Conservation (phyloP, 1,284 basidiomycete genomes). For the Ceraceosorus guamensis region DNA sequence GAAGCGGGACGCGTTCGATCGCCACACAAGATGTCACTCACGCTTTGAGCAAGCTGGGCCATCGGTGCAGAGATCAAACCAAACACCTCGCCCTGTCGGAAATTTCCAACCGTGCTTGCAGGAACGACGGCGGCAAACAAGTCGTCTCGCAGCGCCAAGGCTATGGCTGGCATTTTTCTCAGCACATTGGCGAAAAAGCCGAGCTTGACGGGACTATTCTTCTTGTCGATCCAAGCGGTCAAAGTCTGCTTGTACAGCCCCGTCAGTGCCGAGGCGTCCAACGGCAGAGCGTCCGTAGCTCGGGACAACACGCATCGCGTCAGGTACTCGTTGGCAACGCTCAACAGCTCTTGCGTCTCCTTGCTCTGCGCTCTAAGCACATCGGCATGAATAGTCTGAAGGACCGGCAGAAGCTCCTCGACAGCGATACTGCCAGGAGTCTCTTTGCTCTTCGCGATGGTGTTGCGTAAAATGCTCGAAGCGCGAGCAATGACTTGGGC, state of each 20-base stretch:
- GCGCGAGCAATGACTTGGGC: slow-evolving; percentile 79
- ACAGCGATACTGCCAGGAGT: slow-evolving; percentile 47
- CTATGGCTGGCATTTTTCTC: slow-evolving; percentile 61
- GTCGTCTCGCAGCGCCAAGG: slow-evolving; percentile 62
- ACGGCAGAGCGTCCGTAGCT: neutral
- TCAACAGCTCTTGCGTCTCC: slow-evolving; percentile 59
- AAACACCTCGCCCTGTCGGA: no score
- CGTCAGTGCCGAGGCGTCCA: neutral
- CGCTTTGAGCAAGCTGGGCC: no score
- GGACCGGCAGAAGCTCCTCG: slow-evolving; percentile 53
- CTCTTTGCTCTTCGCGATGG: slow-evolving; percentile 61
- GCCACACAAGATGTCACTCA: no score
- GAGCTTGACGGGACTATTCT: slow-evolving; percentile 67
- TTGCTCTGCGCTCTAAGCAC: slow-evolving; percentile 67
- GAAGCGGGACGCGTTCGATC: neutral
- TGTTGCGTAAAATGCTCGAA: slow-evolving; percentile 65
- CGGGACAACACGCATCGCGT: slow-evolving; percentile 57
- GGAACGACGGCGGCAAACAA: slow-evolving; percentile 48
- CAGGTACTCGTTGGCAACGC: slow-evolving; percentile 64
- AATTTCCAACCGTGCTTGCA: neutral
- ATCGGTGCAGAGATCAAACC: no score
- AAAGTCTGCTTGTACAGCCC: slow-evolving; percentile 64
- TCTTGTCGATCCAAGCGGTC: slow-evolving; percentile 70
- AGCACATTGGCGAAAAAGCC: slow-evolving; percentile 74
- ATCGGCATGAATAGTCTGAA: slow-evolving; percentile 65